Conservation (phyloP, 164 flowering plant genomes). For the Liriodendron chinense region DNA sequence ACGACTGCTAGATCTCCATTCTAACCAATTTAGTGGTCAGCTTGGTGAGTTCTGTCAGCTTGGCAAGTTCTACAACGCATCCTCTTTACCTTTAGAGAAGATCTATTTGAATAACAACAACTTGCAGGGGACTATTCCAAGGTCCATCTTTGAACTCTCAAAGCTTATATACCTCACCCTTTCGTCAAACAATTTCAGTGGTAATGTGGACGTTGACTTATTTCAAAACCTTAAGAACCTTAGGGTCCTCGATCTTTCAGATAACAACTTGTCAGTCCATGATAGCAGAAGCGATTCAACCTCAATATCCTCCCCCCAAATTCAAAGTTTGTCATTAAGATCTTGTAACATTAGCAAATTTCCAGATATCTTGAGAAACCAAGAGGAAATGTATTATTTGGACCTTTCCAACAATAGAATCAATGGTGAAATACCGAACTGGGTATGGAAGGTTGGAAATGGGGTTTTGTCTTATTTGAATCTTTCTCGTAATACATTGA, state of each 20-base stretch:
- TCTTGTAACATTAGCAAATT: too few relatives aligned
- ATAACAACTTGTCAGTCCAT: constrained; percentile 28
- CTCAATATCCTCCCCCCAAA: background rate
- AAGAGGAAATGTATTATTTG: background rate
- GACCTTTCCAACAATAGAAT: constrained; percentile 46
- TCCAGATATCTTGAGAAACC: too few relatives aligned
- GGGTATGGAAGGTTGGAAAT: constrained; percentile 31
- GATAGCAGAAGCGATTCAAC: background rate
- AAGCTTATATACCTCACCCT: constrained; percentile 22
- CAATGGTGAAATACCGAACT: constrained; percentile 35
- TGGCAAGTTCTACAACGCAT: background rate
- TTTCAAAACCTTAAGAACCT: constrained; percentile 27
- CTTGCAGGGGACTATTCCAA: constrained; percentile 36
- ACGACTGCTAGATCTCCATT: background rate
- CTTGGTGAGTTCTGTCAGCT: background rate
- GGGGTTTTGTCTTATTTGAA: constrained; percentile 19
- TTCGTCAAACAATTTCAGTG: constrained; percentile 39
- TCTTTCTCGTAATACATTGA: constrained; percentile 41
- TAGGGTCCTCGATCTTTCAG: constrained; percentile 31
- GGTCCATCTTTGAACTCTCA: constrained; percentile 25
- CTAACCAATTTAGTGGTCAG: too few relatives aligned
- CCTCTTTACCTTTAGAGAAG: constrained; percentile 12
- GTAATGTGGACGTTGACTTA: constrained; percentile 14
- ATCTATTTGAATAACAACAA: constrained; percentile 37
- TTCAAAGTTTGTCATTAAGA: background rate